These are phyloP conservation scores for Carex sylvatica DNA, from an alignment of 202 grass and related monocot species.

Conservation along the genomic window DNA sequence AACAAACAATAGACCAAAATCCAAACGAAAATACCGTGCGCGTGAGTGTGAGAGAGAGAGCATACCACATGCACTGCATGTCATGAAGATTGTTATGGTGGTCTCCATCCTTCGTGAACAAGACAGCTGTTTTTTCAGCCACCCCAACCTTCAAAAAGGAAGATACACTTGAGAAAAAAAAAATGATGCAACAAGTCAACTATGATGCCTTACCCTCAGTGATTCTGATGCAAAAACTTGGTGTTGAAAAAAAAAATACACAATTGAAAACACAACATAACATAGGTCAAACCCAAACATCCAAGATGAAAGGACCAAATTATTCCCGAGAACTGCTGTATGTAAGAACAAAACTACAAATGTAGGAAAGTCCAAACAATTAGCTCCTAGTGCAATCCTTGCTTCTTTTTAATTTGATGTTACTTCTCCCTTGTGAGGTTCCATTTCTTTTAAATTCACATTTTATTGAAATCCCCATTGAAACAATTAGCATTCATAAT, in stretches of 20 bases:
- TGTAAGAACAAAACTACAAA: not conserved
- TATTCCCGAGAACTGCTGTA: not conserved
- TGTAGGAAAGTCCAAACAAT: not conserved
- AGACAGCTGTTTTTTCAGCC: constrained; percentile 76
- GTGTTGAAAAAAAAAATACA: not conserved
- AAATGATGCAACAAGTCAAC: not conserved
- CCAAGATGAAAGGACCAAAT: not conserved
- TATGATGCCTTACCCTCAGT: not conserved
- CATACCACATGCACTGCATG: constrained; percentile 99
- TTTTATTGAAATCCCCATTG: not conserved
- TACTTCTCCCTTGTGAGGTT: not conserved
- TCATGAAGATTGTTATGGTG: constrained; percentile 99
- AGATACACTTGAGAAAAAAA: not conserved
- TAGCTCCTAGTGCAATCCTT: not conserved
- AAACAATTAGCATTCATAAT: not conserved
- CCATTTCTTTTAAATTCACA: not conserved
- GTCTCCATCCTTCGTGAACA: constrained; percentile 98
- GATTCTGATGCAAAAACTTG: not conserved
- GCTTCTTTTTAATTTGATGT: not conserved
- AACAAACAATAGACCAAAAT: constrained; percentile 12
- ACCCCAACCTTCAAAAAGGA: constrained; percentile 66
- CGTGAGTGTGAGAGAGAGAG: not conserved
- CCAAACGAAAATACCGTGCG: not conserved
- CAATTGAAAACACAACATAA: not conserved
- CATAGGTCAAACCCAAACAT: not conserved